Percentiles rank a stretch among this genome's conserved stretches.
Conservation (phyloP, 169 alveolate species). For the Babesia sp. region DNA sequence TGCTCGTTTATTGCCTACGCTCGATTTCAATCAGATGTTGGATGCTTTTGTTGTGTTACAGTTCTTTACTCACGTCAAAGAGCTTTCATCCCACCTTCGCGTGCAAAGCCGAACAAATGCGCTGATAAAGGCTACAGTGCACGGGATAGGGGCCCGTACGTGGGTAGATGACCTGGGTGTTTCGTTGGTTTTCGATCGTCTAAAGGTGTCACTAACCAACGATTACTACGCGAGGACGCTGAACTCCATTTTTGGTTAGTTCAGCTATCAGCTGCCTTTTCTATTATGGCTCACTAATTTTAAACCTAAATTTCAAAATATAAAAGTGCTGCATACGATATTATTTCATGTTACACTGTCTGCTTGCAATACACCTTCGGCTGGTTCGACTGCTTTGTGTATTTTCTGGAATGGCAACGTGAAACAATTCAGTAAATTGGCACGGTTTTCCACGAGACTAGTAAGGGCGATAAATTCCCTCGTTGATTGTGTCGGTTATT, state of each 20-base stretch:
- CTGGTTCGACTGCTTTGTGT: too few relatives aligned
- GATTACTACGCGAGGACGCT: not conserved
- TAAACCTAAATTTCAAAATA: too few relatives aligned
- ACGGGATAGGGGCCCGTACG: not conserved
- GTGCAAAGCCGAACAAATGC: conserved; percentile 37
- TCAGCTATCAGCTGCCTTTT: not conserved
- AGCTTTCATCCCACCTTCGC: conserved; percentile 14
- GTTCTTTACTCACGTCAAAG: not conserved
- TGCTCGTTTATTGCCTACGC: conserved; percentile 25
- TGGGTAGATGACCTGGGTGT: not conserved
- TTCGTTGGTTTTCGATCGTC: not conserved
- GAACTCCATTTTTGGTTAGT: not conserved
- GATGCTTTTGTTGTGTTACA: conserved; percentile 53
- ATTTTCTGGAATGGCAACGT: too few relatives aligned
- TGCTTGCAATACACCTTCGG: too few relatives aligned
- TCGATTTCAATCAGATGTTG: conserved; percentile 15
- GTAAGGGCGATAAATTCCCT: too few relatives aligned
- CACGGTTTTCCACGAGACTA: too few relatives aligned
- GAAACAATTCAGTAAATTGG: too few relatives aligned
- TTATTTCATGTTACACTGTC: too few relatives aligned
- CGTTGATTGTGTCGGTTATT: not conserved
- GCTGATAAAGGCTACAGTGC: conserved; percentile 2
- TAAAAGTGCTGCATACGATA: too few relatives aligned
- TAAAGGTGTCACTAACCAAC: not conserved
- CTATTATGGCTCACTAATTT: too few relatives aligned